Percentiles rank a stretch among this genome's conserved stretches.
phyloP scores from a whole-genome alignment of 345 rosid genomes.

The Hirschfeldia incana region DNA sequence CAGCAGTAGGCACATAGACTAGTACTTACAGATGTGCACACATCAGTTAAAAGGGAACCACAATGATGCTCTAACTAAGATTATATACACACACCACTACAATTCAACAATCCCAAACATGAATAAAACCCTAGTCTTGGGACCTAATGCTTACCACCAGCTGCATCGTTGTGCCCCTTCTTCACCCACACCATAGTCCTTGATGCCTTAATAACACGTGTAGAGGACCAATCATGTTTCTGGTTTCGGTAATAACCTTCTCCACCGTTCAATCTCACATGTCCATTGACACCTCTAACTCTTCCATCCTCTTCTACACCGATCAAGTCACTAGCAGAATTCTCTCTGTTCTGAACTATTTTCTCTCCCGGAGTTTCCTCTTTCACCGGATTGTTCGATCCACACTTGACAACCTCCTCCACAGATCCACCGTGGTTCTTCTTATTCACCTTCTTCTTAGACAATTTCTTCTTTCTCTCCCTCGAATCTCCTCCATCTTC shows the following conservation, averaged over 20 bases:
- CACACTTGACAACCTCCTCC: not conserved
- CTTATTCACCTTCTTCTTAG: not conserved
- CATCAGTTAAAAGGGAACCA: not conserved
- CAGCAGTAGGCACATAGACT: not conserved
- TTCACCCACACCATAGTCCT: slow-evolving; percentile 24
- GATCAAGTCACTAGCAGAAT: not conserved
- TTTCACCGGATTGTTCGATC: not conserved
- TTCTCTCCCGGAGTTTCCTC: not conserved
- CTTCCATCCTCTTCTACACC: not conserved
- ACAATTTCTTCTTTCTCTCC: slow-evolving; percentile 8
- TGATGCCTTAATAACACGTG: not conserved
- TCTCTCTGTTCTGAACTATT: not conserved
- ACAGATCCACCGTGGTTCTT: not conserved
- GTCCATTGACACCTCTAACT: not conserved
- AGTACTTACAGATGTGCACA: not conserved
- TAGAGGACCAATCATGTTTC: not conserved
- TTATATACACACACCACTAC: slow-evolving; percentile 11
- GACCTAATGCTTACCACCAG: not conserved
- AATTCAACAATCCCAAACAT: not conserved
- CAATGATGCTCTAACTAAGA: not conserved
- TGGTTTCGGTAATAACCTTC: not conserved
- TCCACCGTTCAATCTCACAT: not conserved
- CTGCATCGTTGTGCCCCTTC: not conserved
- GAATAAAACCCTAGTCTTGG: not conserved
- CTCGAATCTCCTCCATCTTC: not conserved